Base-by-base conservation (phyloP, 208 protist species). In the Herpetomonas samuelpessoai region DNA sequence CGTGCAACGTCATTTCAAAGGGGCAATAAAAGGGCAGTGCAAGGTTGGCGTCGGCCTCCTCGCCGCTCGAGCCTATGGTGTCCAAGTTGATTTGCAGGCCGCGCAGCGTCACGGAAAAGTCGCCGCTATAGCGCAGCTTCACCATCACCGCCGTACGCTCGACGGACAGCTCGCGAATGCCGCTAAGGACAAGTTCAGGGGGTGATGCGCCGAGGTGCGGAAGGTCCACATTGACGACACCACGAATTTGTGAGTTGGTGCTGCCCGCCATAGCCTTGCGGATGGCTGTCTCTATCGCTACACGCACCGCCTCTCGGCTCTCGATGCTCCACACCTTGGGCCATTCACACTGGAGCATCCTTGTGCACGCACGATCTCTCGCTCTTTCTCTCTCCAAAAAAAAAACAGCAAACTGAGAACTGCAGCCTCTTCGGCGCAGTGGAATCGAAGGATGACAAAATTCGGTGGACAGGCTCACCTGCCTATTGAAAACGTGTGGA, bases 81-180 rank as follows among this genome's bases (percentile, higher is more conserved):
- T 95, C 89, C 0, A 95, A 60, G 75, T 95, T 95, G 49, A 95
- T 83, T 58, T 92, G 72, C 60, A 95, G 61, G 0, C 89, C 89
- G 12, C 78, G 71, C 49, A 95, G 54, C 27, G 79, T 83, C 44
- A 95, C 75, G 3, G 71, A 62, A 38, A 83, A 88, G 58, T 95
- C 83, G 47, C 89, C 89, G 62, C 79, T 71, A 65, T 95, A 95
- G 51, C 78, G 83, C 26, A 88, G 58, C 57, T 86, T 81, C 49
- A 92, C 73, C 80, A 91, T 88, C n/a, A 95, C 63, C 14, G 86
- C 86, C 3, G 82, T 93, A 60, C 83, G 89, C 70, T 87, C 84
- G 6, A 83, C 68, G 0, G 81, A 87, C 2, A 93, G 63, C 38
- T 83, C 75, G 9, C 85, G 78, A 52, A 95, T 88, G 46, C 81